Percentiles rank a stretch among this genome's conserved stretches.
Conservation (phyloP, 140 eudicot genomes). For the Ambrosia hybrid region DNA sequence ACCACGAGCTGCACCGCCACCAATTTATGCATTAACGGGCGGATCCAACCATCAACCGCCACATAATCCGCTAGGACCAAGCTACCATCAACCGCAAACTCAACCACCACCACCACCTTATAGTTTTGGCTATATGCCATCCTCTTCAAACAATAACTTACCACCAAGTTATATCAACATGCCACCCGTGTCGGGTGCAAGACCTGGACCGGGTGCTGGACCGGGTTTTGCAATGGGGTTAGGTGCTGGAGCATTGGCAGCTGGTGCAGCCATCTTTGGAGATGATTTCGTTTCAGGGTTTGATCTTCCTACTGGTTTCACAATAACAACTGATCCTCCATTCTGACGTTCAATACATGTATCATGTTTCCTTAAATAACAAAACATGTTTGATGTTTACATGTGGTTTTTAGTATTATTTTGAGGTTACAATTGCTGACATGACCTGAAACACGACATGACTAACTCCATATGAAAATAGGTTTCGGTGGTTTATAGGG, state of each 20-base stretch:
- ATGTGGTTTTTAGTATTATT: too few relatives aligned
- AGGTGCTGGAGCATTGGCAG: constrained; percentile 94
- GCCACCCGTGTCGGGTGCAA: constrained; percentile 49
- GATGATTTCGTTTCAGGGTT: constrained; percentile 79
- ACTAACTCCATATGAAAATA: too few relatives aligned
- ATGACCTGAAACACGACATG: too few relatives aligned
- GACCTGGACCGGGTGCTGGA: constrained; percentile 34
- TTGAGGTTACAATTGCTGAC: too few relatives aligned
- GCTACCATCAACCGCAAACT: constrained; percentile 40
- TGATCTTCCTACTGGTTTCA: constrained; percentile 62
- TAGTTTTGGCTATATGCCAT: constrained; percentile 61
- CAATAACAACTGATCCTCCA: constrained; percentile 58
- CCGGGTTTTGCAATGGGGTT: constrained; percentile 75
- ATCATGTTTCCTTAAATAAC: constrained; percentile 1
- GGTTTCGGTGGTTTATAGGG: too few relatives aligned
- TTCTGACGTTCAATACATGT: constrained; percentile 34
- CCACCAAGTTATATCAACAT: constrained; percentile 57
- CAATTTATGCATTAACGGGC: constrained; percentile 11
- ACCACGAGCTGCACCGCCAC: constrained; percentile 24
- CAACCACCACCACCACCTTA: constrained; percentile 64
- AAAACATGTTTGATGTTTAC: neutral
- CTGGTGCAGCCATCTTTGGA: constrained; percentile 83
- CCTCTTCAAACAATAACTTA: constrained; percentile 38
- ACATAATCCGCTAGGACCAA: constrained; percentile 45
- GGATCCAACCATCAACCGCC: constrained; percentile 39